Evolutionary conservation across 495 filamentous ascomycete genomes (phyloP), one percentile per base, ranked within the genome.

Genomic region (Penicillium taxi): DNA sequence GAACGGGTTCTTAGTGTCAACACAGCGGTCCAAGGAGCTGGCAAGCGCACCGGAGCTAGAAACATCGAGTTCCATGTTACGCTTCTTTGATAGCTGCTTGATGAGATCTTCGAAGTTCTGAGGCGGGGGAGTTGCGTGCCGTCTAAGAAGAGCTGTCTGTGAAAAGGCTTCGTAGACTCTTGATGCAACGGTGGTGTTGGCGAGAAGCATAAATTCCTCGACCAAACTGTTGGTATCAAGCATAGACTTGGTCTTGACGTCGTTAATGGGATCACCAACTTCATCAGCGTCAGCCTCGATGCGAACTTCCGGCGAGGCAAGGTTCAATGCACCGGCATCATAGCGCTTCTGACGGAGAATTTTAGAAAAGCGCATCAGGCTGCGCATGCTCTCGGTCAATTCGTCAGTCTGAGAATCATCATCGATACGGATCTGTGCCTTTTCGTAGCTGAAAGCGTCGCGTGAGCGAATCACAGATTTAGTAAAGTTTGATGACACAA

Each of bases 131-230:
- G 90, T 81, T 21, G 76, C 84, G 69, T 98, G 91, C 21, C 91
- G 78, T 33, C 91, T 84, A 6, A 98, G 77, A 54, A 98, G 76
- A 26, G 93, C 93, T 2, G 89, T 96, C 58, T 96, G 89, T 0
- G 91, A 88, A 67, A 94, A 96, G 9, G 86, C 76, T 34, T 80
- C 71, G 64, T 90, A 85, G 48, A 93, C 86, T 52, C 85, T 93
- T 25, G 75, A 66, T 5, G 88, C 91, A 16, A 98, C 91, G 42
- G 78, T 85, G 54, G 84, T 94, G 62, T 96, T 98, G 67, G 93
- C 91, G 53, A 96, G 84, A 52, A 96, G 73, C 91, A 98, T 98
- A 70, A 98, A 96, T 50, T 98, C 91, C 53, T 98, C 91, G 16
- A 98, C 91, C 5, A 98, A 73, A 16, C 89, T 96, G 69, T 96